Evolutionary conservation across 2,329 filamentous ascomycete genomes (phyloP), one percentile per base, ranked within the genome.

Genomic region (Aspergillus neotritici): DNA sequence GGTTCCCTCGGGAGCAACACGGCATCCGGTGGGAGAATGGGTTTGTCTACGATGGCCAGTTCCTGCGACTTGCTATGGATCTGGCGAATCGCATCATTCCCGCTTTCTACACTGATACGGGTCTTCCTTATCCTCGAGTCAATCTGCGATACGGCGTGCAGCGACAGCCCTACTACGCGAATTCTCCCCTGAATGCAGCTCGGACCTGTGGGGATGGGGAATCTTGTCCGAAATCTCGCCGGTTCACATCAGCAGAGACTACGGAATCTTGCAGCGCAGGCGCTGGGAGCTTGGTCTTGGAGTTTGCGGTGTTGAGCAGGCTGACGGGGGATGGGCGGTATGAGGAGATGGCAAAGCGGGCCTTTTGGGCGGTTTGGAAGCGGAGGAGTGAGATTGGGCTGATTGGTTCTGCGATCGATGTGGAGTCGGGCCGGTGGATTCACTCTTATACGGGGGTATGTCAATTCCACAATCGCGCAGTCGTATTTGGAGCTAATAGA

Each of bases 351-450:
- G 91, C 87, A 1, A 97, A 97, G 66, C 76, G 86, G 44, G 91
- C 93, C 1, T 98, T 98, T 59, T 96, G 91, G 89, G 86, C 90
- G 16, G 87, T 98, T n/a, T 98, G 93, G 93, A 75, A 83, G 34
- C 77, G 87, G 43, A 80, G 90, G 51, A 96, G 87, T 62, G 79
- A 82, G 32, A 87, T 95, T 56, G 88, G 87, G 4, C 74, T 98
- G 16, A 84, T 98, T 50, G 93, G 91, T 6, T 86, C 88, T 44
- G 91, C 90, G 3, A 89, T 98, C 48, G 91, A 95, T 68, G 87
- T 89, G 1, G 91, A 97, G 61, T 85, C 82, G 21, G 93, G 91
- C 0, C 77, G 85, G 53, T 98, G 93, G 93, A 83, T 93, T 29
- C 85, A 85, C 7, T 78, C 86, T 2, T 90, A 87, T 63, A 84